These are phyloP conservation scores for Rhodotorula sp. DNA, from an alignment of 1,284 basidiomycete species.

Conservation along the genomic window DNA sequence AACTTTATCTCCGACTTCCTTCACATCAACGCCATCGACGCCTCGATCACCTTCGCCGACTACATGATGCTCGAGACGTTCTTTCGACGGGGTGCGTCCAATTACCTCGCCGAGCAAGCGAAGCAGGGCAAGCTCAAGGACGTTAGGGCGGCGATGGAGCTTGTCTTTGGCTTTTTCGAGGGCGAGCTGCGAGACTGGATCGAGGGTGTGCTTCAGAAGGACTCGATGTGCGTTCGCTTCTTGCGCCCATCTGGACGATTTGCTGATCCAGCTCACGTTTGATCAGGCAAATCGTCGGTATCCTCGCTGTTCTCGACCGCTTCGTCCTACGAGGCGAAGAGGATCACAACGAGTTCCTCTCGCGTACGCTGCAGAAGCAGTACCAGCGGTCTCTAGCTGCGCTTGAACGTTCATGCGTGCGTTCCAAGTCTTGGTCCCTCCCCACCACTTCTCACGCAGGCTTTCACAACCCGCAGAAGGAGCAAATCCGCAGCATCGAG, in stretches of 20 bases:
- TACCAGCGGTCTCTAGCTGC: conserved; percentile 57
- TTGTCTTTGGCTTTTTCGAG: conserved; percentile 91
- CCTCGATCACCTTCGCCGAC: conserved; percentile 87
- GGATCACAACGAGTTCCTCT: conserved; percentile 70
- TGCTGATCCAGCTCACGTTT: accelerated
- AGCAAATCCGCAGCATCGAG: conserved; percentile 86
- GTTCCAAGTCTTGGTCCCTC: background rate
- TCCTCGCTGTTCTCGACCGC: conserved; percentile 77
- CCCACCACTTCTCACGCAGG: background rate
- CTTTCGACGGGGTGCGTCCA: conserved; percentile 83
- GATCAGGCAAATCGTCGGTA: conserved; percentile 76
- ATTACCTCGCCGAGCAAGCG: conserved; percentile 50
- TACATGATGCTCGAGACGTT: conserved; percentile 93
- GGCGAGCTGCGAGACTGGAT: conserved; percentile 80
- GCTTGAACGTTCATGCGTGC: conserved; percentile 36
- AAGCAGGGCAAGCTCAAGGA: conserved; percentile 69
- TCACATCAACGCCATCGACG: conserved; percentile 73
- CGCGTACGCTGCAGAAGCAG: conserved; percentile 74
- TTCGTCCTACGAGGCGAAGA: conserved; percentile 75
- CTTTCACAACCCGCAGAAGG: conserved; percentile 49
- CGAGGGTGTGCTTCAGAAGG: conserved; percentile 71
- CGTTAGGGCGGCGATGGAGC: conserved; percentile 80
- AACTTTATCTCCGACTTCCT: conserved; percentile 88
- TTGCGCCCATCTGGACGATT: background rate
- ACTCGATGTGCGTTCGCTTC: conserved; percentile 65